Evolutionary conservation across 208 protist species (phyloP), one percentile per base, ranked within the genome.

Genomic region (Crithidia expoeki): DNA sequence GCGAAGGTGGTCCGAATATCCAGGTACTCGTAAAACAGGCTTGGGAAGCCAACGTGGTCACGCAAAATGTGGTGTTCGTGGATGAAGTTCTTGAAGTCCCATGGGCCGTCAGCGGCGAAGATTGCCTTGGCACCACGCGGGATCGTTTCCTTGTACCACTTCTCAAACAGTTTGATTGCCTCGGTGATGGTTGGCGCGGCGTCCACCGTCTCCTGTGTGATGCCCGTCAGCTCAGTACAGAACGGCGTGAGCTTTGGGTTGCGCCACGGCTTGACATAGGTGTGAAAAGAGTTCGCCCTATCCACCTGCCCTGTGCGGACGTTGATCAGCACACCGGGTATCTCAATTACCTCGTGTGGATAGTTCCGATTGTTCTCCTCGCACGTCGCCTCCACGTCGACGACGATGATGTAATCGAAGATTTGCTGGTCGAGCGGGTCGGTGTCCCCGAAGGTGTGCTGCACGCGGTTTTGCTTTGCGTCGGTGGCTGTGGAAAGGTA

Each of bases 311-410:
- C 80, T 9, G 74, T 76, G 7, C 81, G 85, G 11, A 93, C 89
- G 56, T 97, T 85, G 66, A 98, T 72, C 10, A 98, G 72, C 2
- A 98, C 82, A 14, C 86, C 88, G 17, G 97, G 95, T 28, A 98
- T 84, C 71, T 99, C 97, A 64, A 99, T 99, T 47, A 99, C 90
- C 80, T 99, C 97, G 73, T 98, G 86, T 42, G 84, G 88, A 59
- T 92, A 96, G 57, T 74, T 76, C 1, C 70, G 66, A 27, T 72
- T 67, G 66, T 86, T 53, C n/a, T 75, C 51, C 61, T 96, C 90
- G 61, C 94, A 98, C 21, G 94, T 97, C 11, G 91, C 90, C 81
- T 98, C 92, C 12, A 98, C 93, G 69, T 98, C 94, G 12, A 98
- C 83, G 12, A 98, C 86, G 44, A 96, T 86, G 81, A 98, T 81